Percentiles rank a stretch among this genome's conserved stretches.
Evolutionary conservation across 805 yeast species (phyloP).

Genomic region (Yarrowia sp.): DNA sequence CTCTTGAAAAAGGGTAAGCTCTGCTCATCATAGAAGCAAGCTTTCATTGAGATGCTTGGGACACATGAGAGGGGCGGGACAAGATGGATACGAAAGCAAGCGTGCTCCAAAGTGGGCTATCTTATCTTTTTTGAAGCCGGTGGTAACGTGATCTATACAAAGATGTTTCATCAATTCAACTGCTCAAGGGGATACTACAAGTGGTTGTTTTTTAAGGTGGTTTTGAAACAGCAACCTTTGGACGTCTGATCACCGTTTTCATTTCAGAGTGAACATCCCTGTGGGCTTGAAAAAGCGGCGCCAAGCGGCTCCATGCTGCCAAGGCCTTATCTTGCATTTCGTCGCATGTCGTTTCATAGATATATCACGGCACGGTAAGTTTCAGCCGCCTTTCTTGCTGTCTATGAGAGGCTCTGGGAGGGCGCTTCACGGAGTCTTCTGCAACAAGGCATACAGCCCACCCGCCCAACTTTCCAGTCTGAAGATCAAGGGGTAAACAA

Average conservation of each 20-base stretch:
- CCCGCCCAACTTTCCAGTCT: background rate
- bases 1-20: background rate
- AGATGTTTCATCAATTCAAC: too few species aligned
- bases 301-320: background rate
- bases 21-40: slow-evolving; percentile 1
- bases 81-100: slow-evolving; percentile 8
- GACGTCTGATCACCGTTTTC: too few species aligned
- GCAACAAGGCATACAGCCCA: background rate
- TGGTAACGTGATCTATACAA: too few species aligned
- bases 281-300: background rate
- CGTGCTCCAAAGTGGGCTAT: slow-evolving; percentile 2
- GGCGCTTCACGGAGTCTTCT: too few species aligned
- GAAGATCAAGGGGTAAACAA: too few species aligned
- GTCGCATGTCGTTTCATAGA: background rate
- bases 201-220: too few species aligned
- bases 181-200: too few species aligned
- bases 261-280: too few species aligned
- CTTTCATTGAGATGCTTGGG: background rate
- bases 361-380: slow-evolving; percentile 3
- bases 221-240: too few species aligned
- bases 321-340: slow-evolving; percentile 3
- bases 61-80: background rate
- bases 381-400: background rate
- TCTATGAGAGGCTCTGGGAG: background rate
- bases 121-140: background rate